Base-by-base conservation (phyloP, 495 filamentous ascomycete species). In the Xylaria palmicola region DNA sequence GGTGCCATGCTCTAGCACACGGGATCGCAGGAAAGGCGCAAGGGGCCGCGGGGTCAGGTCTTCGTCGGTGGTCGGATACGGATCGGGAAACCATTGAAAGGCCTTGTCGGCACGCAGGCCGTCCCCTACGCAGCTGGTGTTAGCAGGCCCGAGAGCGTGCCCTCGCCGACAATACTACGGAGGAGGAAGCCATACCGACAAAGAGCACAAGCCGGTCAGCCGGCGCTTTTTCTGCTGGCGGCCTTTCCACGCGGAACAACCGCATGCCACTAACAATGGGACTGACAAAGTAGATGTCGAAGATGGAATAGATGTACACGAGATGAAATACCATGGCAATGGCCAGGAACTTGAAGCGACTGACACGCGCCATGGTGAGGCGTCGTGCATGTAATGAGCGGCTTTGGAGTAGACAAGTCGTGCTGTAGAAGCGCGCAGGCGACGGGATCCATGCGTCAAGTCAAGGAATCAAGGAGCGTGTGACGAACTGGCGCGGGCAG, bases 241-340 rank as follows among this genome's bases (percentile, higher is more conserved):
- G 77, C 51, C 88, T 79, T 45, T 92, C 85, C 40, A 94, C 81
- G 34, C 75, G 75, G 76, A 90, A 93, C 52, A 90, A 81, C 65
- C 81, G 84, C 95, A 99, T 98, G 68, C 95, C 95, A 81, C 86
- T 88, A 37, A 98, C 95, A 65, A 99, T 95, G 17, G 95, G 95
- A 70, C 92, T 97, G 64, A 97, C 91, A 72, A 99, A 99, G 77
- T 99, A 99, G 63, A 98, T 96, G 72, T 98, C 95, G 74, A 99
- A 99, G 64, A 99, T 99, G 34, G 93, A 97, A 68, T 86, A 92
- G 62, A 94, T 88, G 77, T 99, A 99, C 61, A 96, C 85, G 26
- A 97, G 71, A 76, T 99, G 95, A 71, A 99, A 99, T 47, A 94
- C 77, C 69, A 98, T 81, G 68, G 95, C 95, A 70, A 97, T 87